These are phyloP conservation scores for Epichloe glyceriae DNA, from an alignment of 2,329 filamentous ascomycete species.

Conservation along the genomic window DNA sequence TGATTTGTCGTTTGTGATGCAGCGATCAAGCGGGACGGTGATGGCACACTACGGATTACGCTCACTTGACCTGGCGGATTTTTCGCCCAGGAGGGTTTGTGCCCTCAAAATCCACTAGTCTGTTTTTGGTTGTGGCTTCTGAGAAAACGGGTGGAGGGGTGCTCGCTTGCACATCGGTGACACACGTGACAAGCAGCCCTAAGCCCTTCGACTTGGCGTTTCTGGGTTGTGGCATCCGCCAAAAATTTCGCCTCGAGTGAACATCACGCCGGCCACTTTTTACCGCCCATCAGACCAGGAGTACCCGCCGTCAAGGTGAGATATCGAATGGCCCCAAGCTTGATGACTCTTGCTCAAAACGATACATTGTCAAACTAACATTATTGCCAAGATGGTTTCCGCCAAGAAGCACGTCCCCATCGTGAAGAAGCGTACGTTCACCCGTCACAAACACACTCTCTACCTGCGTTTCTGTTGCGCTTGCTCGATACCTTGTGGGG, in stretches of 20 bases:
- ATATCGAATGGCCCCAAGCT: background rate
- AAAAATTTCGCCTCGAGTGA: slow-evolving; percentile 23
- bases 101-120: slow-evolving; percentile 19
- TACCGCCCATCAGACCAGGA: slow-evolving; percentile 22
- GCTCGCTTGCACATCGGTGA: background rate
- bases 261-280: slow-evolving; percentile 22
- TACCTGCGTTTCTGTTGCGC: background rate
- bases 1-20: slow-evolving; percentile 15
- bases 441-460: background rate
- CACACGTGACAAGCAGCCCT: slow-evolving; percentile 21
- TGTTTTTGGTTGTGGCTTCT: slow-evolving; percentile 5
- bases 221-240: slow-evolving; percentile 18
- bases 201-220: slow-evolving; percentile 20
- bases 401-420: slow-evolving; percentile 99
- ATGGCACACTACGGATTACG: background rate
- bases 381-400: slow-evolving; percentile 70
- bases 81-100: slow-evolving; percentile 18
- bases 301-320: slow-evolving; percentile 30
- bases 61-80: slow-evolving; percentile 6
- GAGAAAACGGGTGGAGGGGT: background rate
- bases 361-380: slow-evolving; percentile 14
- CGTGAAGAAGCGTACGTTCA: slow-evolving; percentile 97
- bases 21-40: slow-evolving; percentile 4
- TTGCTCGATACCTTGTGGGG: too few relatives aligned
- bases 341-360: background rate